phyloP scores from a whole-genome alignment of 2,329 filamentous ascomycete genomes.

The Colletotrichum neosansevieriae region DNA sequence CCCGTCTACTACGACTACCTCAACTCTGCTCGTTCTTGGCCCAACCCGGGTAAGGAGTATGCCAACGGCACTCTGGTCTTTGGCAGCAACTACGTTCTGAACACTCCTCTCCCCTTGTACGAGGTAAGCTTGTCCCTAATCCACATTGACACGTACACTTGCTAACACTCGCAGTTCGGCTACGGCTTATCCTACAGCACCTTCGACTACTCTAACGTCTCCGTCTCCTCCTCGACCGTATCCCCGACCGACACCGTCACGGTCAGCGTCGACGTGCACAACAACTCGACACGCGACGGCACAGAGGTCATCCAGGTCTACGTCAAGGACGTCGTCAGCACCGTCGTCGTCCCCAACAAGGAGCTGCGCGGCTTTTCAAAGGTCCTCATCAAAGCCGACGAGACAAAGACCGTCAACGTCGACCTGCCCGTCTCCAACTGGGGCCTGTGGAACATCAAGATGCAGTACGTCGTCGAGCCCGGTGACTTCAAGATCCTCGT shows the following conservation, averaged over 20 bases:
- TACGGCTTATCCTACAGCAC: constrained; percentile 75
- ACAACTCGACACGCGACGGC: constrained; percentile 67
- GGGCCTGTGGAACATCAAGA: constrained; percentile 68
- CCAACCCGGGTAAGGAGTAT: constrained; percentile 64
- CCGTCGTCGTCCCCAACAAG: constrained; percentile 73
- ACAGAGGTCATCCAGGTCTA: constrained; percentile 78
- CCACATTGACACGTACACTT: rapidly evolving
- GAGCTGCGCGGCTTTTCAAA: constrained; percentile 77
- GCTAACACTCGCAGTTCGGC: constrained; percentile 63
- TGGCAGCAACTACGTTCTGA: constrained; percentile 74
- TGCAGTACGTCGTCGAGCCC: constrained; percentile 81
- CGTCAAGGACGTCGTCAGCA: constrained; percentile 71
- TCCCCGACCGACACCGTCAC: constrained; percentile 65
- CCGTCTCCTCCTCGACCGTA: constrained; percentile 61
- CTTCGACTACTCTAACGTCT: constrained; percentile 69
- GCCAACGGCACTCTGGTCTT: constrained; percentile 73
- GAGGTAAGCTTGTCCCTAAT: constrained; percentile 43
- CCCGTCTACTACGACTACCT: constrained; percentile 80
- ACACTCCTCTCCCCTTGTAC: constrained; percentile 70
- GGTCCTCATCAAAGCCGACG: constrained; percentile 69
- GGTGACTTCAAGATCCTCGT: constrained; percentile 74
- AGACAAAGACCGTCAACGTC: constrained; percentile 65
- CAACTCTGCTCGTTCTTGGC: constrained; percentile 70
- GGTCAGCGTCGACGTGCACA: constrained; percentile 71
- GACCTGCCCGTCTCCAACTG: constrained; percentile 67